A percentile compares a stretch with the other conserved stretches of the same genome.
phyloP scores from a whole-genome alignment of 2,329 filamentous ascomycete genomes.

The Westerdykella sp. region DNA sequence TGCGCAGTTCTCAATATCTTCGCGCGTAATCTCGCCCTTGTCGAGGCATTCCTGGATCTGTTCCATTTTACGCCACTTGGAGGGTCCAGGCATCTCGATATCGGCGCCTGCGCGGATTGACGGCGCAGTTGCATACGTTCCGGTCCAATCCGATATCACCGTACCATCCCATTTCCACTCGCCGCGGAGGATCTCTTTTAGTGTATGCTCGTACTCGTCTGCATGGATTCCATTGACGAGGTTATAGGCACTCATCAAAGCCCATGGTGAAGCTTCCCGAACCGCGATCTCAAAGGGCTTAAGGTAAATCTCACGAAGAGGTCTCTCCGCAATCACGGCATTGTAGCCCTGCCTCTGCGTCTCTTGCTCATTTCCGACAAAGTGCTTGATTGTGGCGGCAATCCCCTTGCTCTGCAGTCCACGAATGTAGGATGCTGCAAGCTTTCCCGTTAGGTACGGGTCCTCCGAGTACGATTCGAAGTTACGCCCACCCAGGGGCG shows the following conservation, averaged over 20 bases:
- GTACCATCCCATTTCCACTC: conserved; percentile 40
- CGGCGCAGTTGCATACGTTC: conserved; percentile 35
- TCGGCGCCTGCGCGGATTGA: conserved; percentile 37
- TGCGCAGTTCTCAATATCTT: conserved; percentile 39
- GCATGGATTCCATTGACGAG: conserved; percentile 54
- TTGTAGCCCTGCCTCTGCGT: conserved; percentile 60
- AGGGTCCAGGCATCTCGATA: conserved; percentile 39
- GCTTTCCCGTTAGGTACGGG: conserved; percentile 66
- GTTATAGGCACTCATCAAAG: conserved; percentile 64
- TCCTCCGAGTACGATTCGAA: conserved; percentile 87
- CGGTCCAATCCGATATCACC: conserved; percentile 41
- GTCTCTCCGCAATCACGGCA: conserved; percentile 57
- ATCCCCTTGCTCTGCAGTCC: conserved; percentile 69
- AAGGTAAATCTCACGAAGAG: conserved; percentile 65
- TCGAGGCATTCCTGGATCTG: conserved; percentile 31
- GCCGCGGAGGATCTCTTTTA: conserved; percentile 41
- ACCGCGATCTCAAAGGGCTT: conserved; percentile 69
- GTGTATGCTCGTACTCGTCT: conserved; percentile 32
- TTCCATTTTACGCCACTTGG: conserved; percentile 35
- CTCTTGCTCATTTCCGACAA: conserved; percentile 68
- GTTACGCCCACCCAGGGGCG: conserved; percentile 75
- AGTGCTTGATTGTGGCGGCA: conserved; percentile 73
- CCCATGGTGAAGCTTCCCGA: conserved; percentile 60
- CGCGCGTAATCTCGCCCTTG: conserved; percentile 42
- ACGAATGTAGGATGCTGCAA: conserved; percentile 65